These are phyloP conservation scores for Pseudoperonospora humuli DNA, from an alignment of 352 stramenopile genomes.

Conservation along the genomic window DNA sequence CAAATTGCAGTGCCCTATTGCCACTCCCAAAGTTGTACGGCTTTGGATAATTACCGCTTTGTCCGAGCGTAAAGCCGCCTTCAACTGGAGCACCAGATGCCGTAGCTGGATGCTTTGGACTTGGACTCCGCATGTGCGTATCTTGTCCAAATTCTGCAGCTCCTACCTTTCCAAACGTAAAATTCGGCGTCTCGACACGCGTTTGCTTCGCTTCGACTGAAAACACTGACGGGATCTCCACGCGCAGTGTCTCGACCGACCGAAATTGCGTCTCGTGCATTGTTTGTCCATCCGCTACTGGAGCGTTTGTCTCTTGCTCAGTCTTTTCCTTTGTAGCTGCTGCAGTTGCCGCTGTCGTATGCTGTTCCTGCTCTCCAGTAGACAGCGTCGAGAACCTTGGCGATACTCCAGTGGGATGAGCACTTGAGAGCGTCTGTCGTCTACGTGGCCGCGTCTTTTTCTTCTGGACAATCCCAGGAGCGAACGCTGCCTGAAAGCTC, in stretches of 20 bases:
- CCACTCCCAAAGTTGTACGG: conserved; percentile 13
- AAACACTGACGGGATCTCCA: conserved; percentile 10
- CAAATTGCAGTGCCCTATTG: background rate
- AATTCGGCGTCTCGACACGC: conserved; percentile 5
- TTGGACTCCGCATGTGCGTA: conserved; percentile 16
- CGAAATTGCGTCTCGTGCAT: background rate
- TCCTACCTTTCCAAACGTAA: conserved; percentile 16
- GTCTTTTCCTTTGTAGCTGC: background rate
- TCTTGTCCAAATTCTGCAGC: background rate
- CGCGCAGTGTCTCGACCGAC: background rate
- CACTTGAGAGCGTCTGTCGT: background rate
- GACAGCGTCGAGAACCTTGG: conserved; percentile 9
- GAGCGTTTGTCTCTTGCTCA: background rate
- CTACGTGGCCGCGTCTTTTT: conserved; percentile 1
- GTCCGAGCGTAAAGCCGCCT: conserved; percentile 15
- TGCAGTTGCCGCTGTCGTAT: background rate
- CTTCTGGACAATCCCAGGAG: conserved; percentile 8
- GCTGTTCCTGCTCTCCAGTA: conserved; percentile 4
- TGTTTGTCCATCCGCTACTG: background rate
- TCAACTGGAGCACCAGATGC: conserved; percentile 2
- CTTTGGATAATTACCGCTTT: conserved; percentile 7
- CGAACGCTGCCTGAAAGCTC: conserved; percentile 7
- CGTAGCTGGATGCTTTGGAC: background rate
- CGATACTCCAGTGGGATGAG: conserved; percentile 4
- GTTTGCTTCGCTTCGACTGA: conserved; percentile 2